Percentiles rank a stretch among this genome's conserved stretches.
phyloP scores from a whole-genome alignment of 345 rosid genomes.

The Moringa oleifera region DNA sequence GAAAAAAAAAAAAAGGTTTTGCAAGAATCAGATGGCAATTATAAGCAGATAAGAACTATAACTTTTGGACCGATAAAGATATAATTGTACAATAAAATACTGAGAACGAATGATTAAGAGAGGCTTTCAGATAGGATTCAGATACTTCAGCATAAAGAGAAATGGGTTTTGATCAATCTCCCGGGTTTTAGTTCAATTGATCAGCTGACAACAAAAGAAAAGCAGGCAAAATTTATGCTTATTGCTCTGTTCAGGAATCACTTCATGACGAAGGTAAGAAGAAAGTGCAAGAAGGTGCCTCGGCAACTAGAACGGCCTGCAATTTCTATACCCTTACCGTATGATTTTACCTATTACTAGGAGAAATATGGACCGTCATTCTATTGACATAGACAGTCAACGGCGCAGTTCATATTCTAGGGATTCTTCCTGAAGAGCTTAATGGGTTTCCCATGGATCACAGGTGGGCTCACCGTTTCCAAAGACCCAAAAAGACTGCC shows the following conservation, averaged over 20 bases:
- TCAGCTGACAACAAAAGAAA: neutral
- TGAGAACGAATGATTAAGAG: neutral
- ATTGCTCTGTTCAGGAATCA: neutral
- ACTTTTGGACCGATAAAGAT: neutral
- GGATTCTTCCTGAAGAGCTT: too few relatives aligned
- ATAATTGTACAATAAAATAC: too few relatives aligned
- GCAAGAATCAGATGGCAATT: neutral
- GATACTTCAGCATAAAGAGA: neutral
- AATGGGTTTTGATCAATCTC: neutral
- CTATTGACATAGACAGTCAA: too few relatives aligned
- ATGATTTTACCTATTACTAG: too few relatives aligned
- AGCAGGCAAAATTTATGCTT: neutral
- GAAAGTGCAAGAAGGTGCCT: neutral
- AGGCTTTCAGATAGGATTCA: neutral
- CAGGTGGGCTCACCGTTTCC: neutral
- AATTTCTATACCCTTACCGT: too few relatives aligned
- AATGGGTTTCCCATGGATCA: neutral
- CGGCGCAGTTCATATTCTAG: too few relatives aligned
- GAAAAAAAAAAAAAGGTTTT: neutral
- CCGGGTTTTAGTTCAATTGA: neutral
- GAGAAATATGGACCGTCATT: too few relatives aligned
- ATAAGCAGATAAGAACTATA: neutral
- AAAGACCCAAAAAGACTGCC: neutral
- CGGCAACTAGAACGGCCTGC: too few relatives aligned
- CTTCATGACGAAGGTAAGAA: neutral